phyloP scores from a whole-genome alignment of 83 land plant genomes.

The Picea engelmannii region DNA sequence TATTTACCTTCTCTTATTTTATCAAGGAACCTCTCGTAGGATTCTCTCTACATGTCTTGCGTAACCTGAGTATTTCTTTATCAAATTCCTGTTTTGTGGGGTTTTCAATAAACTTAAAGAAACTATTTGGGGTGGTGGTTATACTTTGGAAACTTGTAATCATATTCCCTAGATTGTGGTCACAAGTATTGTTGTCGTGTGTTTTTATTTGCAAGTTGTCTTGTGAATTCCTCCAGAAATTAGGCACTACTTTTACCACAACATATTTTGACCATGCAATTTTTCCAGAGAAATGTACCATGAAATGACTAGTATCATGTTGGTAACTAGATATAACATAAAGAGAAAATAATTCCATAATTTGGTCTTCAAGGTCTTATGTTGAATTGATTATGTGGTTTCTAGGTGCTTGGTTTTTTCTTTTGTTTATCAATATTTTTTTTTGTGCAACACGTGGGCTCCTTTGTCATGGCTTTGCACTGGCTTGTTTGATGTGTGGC shows the following conservation, averaged over 20 bases:
- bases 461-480: no score
- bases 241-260: not conserved
- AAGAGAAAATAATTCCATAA: no score
- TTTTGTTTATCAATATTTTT: no score
- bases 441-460: no score
- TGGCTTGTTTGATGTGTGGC: no score
- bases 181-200: not conserved
- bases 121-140: not conserved
- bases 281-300: not conserved
- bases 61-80: constrained; percentile 21
- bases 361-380: not conserved
- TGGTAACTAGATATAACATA: no score
- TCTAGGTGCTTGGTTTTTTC: constrained; percentile 19
- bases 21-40: no score
- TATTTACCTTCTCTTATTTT: no score
- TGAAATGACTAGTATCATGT: not conserved
- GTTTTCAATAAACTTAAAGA: not conserved
- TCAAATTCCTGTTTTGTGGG: not conserved
- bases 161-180: not conserved
- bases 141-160: not conserved
- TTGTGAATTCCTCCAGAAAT: not conserved
- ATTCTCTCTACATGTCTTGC: no score
- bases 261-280: no score
- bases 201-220: not conserved
- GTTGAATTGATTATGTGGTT: not conserved